Percentiles rank a stretch among this genome's conserved stretches.
phyloP scores from a whole-genome alignment of 192 early-diverging fungal genomes.

The Rhizophlyctis rosea region DNA sequence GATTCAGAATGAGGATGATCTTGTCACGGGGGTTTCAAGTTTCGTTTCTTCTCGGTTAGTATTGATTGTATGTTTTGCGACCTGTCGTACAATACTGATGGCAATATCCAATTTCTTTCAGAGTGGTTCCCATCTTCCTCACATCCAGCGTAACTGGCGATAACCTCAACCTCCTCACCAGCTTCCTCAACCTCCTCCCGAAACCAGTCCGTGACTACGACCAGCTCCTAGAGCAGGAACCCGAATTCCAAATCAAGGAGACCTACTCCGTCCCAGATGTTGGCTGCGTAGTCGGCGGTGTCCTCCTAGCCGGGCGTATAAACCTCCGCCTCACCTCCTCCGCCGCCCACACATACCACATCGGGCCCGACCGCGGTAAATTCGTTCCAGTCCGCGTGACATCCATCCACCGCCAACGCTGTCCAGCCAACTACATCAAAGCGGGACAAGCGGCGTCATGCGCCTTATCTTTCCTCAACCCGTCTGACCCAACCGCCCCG shows the following conservation, averaged over 20 bases:
- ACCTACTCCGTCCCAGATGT: conserved; percentile 63
- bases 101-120: too few relatives aligned
- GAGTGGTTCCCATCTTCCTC: conserved; percentile 78
- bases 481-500: neutral
- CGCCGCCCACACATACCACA: conserved; percentile 42
- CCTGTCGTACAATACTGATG: too few relatives aligned
- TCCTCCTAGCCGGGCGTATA: conserved; percentile 36
- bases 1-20: conserved; percentile 43
- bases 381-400: conserved; percentile 68
- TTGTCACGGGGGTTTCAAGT: conserved; percentile 31
- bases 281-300: conserved; percentile 45
- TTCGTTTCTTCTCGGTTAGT: conserved; percentile 26
- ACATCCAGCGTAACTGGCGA: conserved; percentile 81
- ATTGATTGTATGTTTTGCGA: too few relatives aligned
- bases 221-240: conserved; percentile 26
- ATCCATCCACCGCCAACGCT: conserved; percentile 81
- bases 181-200: conserved; percentile 69
- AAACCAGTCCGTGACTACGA: conserved; percentile 36
- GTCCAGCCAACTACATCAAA: conserved; percentile 62
- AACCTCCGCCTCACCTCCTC: conserved; percentile 14
- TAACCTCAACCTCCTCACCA: conserved; percentile 61
- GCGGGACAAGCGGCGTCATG: conserved; percentile 74
- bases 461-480: conserved; percentile 46
- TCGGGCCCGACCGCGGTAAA: conserved; percentile 67
- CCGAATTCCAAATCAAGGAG: conserved; percentile 75